phyloP scores from a whole-genome alignment of 768 basidiomycete species.

The Pleurotus salmoneostramineus region DNA sequence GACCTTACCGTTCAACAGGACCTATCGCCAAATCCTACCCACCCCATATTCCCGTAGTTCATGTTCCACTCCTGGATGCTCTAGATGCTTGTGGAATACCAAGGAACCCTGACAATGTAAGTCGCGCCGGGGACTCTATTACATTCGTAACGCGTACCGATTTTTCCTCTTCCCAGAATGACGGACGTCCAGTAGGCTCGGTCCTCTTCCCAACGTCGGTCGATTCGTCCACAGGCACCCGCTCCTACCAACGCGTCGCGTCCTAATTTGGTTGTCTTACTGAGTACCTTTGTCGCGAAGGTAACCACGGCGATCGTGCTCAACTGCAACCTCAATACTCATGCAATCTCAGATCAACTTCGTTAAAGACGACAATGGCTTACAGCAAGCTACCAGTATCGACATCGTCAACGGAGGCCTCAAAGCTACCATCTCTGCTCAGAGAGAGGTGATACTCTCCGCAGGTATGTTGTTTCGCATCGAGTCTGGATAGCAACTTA shows the following conservation, averaged over 20 bases:
- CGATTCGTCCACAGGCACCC: constrained; percentile 17
- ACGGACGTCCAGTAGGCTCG: constrained; percentile 9
- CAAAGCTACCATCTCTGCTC: not conserved
- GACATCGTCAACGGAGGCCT: constrained; percentile 2
- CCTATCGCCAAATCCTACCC: constrained; percentile 10
- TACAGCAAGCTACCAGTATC: constrained; percentile 8
- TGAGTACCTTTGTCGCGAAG: constrained; percentile 15
- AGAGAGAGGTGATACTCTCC: constrained; percentile 6
- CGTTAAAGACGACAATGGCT: constrained; percentile 6
- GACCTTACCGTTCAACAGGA: not conserved
- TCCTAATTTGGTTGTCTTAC: not conserved
- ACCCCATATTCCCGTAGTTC: constrained; percentile 5
- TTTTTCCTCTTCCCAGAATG: not conserved
- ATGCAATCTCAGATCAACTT: not conserved
- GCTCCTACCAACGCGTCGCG: constrained; percentile 15
- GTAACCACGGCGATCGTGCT: not conserved
- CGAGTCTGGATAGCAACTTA: not conserved
- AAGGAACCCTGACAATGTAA: constrained; percentile 10
- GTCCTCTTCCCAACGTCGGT: constrained; percentile 10
- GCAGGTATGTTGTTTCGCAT: not conserved
- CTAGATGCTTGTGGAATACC: constrained; percentile 8
- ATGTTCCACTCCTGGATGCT: constrained; percentile 5
- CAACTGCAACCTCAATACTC: not conserved
- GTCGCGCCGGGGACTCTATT: not conserved
- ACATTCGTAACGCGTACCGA: not conserved